phyloP scores from a whole-genome alignment of 169 alveolate genomes.

The Eimeria acervulina region DNA sequence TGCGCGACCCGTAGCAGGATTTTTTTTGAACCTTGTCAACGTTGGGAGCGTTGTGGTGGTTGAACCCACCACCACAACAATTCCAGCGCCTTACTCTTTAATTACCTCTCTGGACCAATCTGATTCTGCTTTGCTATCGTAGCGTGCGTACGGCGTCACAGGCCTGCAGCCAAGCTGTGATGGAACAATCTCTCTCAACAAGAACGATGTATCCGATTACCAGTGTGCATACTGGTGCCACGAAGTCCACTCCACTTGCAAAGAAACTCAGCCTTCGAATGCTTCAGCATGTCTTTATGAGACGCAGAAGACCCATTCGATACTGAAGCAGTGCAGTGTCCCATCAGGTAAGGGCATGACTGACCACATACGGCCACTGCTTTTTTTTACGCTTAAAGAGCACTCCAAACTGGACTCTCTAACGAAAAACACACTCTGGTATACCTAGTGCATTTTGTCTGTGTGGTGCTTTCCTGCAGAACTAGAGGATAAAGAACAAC shows the following conservation, averaged over 20 bases:
- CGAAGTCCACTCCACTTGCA: constrained; percentile 4
- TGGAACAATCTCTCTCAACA: constrained; percentile 35
- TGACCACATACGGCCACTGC: neutral
- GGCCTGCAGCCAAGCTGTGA: constrained; percentile 57
- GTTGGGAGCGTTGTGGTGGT: neutral
- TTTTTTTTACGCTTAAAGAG: neutral
- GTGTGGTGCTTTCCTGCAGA: constrained; percentile 7
- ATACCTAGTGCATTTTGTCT: neutral
- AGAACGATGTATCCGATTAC: neutral
- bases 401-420: neutral
- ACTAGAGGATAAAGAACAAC: constrained; percentile 18
- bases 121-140: neutral
- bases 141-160: neutral
- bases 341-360: constrained; percentile 53
- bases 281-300: neutral
- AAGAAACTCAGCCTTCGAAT: neutral
- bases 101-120: neutral
- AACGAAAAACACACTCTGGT: neutral
- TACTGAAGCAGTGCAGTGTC: constrained; percentile 22
- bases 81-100: neutral
- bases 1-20: neutral
- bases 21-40: neutral
- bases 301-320: neutral
- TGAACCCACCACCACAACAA: neutral
- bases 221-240: constrained; percentile 67